Base-by-base conservation (phyloP, 2,329 filamentous ascomycete species). In the Aspergillus pseudoviridinutans region DNA sequence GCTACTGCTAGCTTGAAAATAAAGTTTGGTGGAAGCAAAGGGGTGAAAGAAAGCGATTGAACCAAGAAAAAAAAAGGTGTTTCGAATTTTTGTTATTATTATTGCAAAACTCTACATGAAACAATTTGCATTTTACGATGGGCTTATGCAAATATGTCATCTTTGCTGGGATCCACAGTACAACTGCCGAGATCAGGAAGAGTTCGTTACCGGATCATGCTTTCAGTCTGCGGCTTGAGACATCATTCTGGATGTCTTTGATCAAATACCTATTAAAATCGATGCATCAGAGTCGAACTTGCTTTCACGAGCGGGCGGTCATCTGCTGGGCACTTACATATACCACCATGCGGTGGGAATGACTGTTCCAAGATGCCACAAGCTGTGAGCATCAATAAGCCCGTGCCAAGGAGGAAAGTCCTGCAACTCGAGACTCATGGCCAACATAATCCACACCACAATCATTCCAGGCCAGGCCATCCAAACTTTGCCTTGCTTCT, bases 361-460 rank as follows among this genome's bases (percentile, higher is more conserved):
- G 52, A 99, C 93, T 0, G 94, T 99, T 56, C 92, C 91, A 60
- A 96, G 73, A 82, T 99, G 94, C 94, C 94, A 99, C 61, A 99
- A 75, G 68, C 90, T 92, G 77, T 99, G 94, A 3, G 94, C 94
- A 80, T 99, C 94, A 52, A 99, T 76, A 73, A 88, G 86, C 7
- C 91, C 90, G 73, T 84, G 81, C 77, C 90, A 82, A 2, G 94
- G 94, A 54, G 94, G 85, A 68, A 99, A 99, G 74, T 99, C 94
- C 62, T 97, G 84, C 66, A 99, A 74, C 78, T 99, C 94, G 74
- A 99, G 80, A 74, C 93, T 93, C 94, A 99, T 99, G 38, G 90
- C 92, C 71, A 93, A 78, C 66, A 93, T 86, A 65, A 99, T 83
- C 92, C 92, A 97, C 2, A 90, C 89, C 50, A 97, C 93, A 63